A percentile compares a stretch with the other conserved stretches of the same genome.
These are phyloP conservation scores for Mesotaenium endlicherianum DNA, from an alignment of 139 green algal genomes.

Conservation along the genomic window DNA sequence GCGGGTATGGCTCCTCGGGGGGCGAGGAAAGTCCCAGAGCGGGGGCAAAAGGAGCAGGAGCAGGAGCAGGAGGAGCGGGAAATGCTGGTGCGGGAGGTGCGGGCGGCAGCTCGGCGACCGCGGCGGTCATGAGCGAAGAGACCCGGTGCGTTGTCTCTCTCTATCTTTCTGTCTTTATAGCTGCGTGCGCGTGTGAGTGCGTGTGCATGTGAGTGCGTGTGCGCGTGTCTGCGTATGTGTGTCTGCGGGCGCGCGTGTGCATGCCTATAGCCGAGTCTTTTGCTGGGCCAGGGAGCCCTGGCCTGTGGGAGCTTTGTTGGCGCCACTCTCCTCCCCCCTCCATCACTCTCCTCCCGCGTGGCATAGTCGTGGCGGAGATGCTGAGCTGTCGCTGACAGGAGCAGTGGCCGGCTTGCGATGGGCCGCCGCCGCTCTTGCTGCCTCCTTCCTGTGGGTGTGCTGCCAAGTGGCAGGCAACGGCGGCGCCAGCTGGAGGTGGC, in stretches of 20 bases:
- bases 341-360: no score
- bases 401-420: no score
- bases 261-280: neutral
- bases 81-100: neutral
- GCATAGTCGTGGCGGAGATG: no score
- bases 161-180: neutral
- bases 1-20: neutral
- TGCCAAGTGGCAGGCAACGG: conserved; percentile 20
- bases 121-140: conserved; percentile 3
- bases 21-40: neutral
- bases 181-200: neutral
- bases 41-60: neutral
- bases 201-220: neutral
- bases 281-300: neutral
- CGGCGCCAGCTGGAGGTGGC: conserved; percentile 39
- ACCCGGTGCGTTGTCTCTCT: conserved; percentile 9
- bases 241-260: neutral
- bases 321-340: no score
- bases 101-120: neutral
- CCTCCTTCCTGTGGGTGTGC: no score
- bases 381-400: no score
- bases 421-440: no score
- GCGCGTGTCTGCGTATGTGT: neutral
- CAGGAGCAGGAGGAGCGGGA: neutral
- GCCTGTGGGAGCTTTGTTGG: no score